phyloP scores from a whole-genome alignment of 345 rosid species.

The Dimocarpus longan region DNA sequence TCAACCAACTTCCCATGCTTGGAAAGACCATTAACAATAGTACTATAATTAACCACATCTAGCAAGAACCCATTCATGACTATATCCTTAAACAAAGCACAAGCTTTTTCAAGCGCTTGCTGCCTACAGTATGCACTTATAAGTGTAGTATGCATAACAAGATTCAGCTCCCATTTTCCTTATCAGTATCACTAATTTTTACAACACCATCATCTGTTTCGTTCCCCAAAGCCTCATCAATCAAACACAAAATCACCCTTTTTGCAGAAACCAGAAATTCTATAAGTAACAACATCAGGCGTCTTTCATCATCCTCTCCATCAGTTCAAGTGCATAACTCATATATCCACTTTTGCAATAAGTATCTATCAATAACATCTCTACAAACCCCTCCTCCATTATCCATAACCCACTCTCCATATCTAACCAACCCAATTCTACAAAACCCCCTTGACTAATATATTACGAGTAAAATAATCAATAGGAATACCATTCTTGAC shows the following conservation, averaged over 20 bases:
- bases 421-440: conserved; percentile 48
- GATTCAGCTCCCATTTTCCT: conserved; percentile 42
- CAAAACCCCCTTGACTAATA: conserved; percentile 78
- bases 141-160: conserved; percentile 60
- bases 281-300: too few species aligned
- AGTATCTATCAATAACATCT: too few species aligned
- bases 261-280: too few species aligned
- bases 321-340: too few species aligned
- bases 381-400: too few species aligned
- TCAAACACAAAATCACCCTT: too few species aligned
- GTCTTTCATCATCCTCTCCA: too few species aligned
- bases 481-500: conserved; percentile 56
- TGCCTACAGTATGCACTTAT: conserved; percentile 62
- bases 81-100: conserved; percentile 58
- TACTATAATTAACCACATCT: conserved; percentile 77
- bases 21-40: conserved; percentile 71
- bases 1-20: conserved; percentile 57
- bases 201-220: too few species aligned
- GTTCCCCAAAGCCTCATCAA: too few species aligned
- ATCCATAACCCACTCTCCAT: conserved; percentile 48
- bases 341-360: too few species aligned
- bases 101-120: conserved; percentile 62
- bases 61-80: conserved; percentile 59
- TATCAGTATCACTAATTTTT: too few species aligned
- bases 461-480: conserved; percentile 72